These are phyloP conservation scores for Leptodontidium sp. DNA, from an alignment of 2,329 filamentous ascomycete genomes.

Conservation along the genomic window DNA sequence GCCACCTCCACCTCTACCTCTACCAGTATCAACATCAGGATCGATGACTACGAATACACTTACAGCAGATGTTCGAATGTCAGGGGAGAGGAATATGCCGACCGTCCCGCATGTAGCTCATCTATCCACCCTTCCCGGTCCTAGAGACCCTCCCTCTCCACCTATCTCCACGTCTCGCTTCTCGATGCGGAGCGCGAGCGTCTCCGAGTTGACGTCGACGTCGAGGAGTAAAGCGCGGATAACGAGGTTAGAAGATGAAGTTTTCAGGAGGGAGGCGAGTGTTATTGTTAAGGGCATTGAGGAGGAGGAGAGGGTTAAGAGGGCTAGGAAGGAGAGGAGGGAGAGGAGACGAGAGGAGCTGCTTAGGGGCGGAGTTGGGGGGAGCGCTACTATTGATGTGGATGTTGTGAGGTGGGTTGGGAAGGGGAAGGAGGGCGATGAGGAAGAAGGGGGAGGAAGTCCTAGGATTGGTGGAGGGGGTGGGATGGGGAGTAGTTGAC, in stretches of 20 bases:
- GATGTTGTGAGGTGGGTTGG: constrained; percentile 11
- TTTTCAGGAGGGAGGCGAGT: constrained; percentile 6
- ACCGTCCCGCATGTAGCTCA: neutral
- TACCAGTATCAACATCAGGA: neutral
- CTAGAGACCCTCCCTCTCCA: neutral
- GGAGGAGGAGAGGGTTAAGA: constrained; percentile 1
- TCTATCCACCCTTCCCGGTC: neutral
- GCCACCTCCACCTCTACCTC: neutral
- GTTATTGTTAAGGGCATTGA: neutral
- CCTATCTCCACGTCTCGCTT: constrained; percentile 2
- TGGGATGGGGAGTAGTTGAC: too few relatives aligned
- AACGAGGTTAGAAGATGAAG: neutral
- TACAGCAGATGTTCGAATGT: neutral
- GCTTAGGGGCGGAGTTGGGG: constrained; percentile 9
- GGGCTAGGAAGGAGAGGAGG: constrained; percentile 16
- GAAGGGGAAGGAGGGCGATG: neutral
- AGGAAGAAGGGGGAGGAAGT: neutral
- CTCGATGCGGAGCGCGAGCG: constrained; percentile 6
- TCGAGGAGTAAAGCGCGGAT: neutral
- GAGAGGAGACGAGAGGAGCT: constrained; percentile 13
- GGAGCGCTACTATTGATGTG: constrained; percentile 4
- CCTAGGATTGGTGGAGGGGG: too few relatives aligned
- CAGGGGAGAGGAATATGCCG: neutral
- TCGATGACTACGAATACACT: too few relatives aligned
- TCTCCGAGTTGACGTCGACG: neutral